These are phyloP conservation scores for Penicillium sp. DNA, from an alignment of 2,329 filamentous ascomycete genomes.

Conservation along the genomic window DNA sequence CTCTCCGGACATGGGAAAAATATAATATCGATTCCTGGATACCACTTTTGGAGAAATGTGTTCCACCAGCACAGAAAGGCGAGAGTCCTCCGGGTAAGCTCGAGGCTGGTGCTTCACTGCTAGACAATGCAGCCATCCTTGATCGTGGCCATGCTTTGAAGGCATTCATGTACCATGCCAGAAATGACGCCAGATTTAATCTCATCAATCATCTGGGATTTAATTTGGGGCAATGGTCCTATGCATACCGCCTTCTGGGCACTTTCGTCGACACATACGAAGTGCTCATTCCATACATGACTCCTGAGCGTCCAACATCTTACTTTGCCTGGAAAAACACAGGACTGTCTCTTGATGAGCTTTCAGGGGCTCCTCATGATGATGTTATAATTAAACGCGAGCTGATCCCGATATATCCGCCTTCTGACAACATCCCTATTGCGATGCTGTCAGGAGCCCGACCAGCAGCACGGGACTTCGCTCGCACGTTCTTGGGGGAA, in stretches of 20 bases:
- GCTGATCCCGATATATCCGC: not conserved
- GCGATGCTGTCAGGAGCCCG: slow-evolving; percentile 25
- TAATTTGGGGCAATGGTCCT: slow-evolving; percentile 40
- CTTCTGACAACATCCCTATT: slow-evolving; percentile 9
- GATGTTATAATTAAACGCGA: not conserved
- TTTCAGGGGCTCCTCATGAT: slow-evolving; percentile 18
- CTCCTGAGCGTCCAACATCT: slow-evolving; percentile 4
- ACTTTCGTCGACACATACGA: slow-evolving; percentile 41
- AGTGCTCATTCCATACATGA: slow-evolving; percentile 18
- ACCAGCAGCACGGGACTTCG: slow-evolving; percentile 24
- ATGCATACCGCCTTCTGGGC: slow-evolving; percentile 39
- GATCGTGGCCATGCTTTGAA: slow-evolving; percentile 32
- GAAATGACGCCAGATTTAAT: slow-evolving; percentile 27
- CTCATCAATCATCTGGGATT: slow-evolving; percentile 43
- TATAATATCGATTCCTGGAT: slow-evolving; percentile 36
- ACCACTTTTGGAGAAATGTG: slow-evolving; percentile 32
- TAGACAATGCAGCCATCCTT: slow-evolving; percentile 18
- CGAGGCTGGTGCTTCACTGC: not conserved
- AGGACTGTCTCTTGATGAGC: slow-evolving; percentile 29
- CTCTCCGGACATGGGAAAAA: slow-evolving; percentile 17
- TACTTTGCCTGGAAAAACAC: slow-evolving; percentile 16
- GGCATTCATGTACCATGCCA: slow-evolving; percentile 32
- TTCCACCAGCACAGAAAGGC: slow-evolving; percentile 20
- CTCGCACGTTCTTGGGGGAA: slow-evolving; percentile 33
- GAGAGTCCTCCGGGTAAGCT: not conserved